Evolutionary conservation across 345 rosid genomes (phyloP), one percentile per base, ranked within the genome.

Genomic region (Hypericum perforatum): DNA sequence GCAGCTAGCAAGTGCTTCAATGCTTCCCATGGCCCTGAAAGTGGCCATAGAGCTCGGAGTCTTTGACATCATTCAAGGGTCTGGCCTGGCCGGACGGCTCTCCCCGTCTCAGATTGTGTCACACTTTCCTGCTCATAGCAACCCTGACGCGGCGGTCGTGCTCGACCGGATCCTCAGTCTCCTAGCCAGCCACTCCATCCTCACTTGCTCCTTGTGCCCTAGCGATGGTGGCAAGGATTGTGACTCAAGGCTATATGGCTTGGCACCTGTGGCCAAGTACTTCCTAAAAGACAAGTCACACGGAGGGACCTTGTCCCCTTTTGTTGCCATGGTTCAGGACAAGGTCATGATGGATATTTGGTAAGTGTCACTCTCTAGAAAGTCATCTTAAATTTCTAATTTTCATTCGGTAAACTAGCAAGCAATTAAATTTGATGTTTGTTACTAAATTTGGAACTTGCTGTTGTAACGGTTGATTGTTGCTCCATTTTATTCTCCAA

Each of bases 161-260:
- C 68, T 73, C 9, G 78, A 70, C 44, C 52, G 69, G 2, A 60
- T 77, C 51, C 78, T 77, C n/a, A 61, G 57, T 45, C 82, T 73
- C 39, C 75, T 73, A 5, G 69, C 78, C 5, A 55, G 67, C 56
- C 66, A 70, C 61, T 64, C 74, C 22, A 49, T 70, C 39, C 73
- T 75, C 32, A 40, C 65, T 9, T 62, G 48, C 61, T 61, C 54
- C 13, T 45, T 56, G n/a, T 37, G 13, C 22, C 37, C 39, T 5
- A 12, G 43, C 14, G n/a, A 52, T 7, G 59, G 47, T 38, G 48
- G 16, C 15, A 38, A 45, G 16, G 42, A 6, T 15, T 50, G 43
- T 22, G 32, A 22, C 32, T 22, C 32, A 12, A 56, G 56, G 40
- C 38, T 51, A 40, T 67, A 64, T 48, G 70, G 76, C 11, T 53